Conservation (phyloP, 495 filamentous ascomycete species). For the Penicillium canescens region DNA sequence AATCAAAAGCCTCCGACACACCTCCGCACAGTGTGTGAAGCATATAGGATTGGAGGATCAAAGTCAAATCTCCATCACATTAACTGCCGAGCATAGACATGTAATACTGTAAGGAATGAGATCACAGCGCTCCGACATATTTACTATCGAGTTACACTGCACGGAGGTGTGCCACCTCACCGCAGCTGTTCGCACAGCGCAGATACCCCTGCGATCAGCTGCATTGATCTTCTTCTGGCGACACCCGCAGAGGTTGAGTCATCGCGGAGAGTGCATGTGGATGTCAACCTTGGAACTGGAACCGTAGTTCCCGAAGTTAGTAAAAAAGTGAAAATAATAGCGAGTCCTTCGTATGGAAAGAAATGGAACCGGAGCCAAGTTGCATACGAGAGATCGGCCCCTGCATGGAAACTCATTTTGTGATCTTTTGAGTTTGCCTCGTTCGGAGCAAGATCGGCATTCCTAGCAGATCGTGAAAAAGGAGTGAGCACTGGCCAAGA, state of each 20-base stretch:
- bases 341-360: conserved; percentile 3
- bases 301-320: no score
- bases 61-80: background rate
- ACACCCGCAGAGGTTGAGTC: background rate
- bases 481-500: background rate
- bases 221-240: conserved; percentile 18
- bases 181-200: conserved; percentile 17
- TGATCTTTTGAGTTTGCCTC: conserved; percentile 1
- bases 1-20: background rate
- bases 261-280: background rate
- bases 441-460: conserved; percentile 4
- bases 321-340: no score
- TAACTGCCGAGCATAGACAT: background rate
- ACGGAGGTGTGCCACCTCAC: conserved; percentile 24
- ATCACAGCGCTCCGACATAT: background rate
- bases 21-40: background rate
- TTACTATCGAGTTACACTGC: background rate
- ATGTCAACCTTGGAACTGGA: no score
- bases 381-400: conserved; percentile 18
- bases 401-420: conserved; percentile 14
- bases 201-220: conserved; percentile 20
- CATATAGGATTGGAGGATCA: background rate
- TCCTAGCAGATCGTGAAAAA: conserved; percentile 2
- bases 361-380: background rate
- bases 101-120: background rate